Conservation (phyloP, 2,329 filamentous ascomycete species). For the Xylariaceae sp. region DNA sequence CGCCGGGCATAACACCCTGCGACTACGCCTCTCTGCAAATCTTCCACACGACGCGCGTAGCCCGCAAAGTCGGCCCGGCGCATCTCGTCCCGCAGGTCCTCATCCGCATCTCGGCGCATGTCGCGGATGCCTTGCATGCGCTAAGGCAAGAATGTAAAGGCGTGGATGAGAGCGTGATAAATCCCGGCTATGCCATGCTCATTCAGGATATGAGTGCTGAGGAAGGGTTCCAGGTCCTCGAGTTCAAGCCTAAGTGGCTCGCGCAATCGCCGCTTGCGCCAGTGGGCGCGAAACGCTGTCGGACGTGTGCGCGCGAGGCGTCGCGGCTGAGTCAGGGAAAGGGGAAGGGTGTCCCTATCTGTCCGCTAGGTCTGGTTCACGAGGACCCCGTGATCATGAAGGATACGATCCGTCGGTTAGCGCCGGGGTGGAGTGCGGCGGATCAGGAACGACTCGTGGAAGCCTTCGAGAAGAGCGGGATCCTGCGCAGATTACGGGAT, state of each 20-base stretch:
- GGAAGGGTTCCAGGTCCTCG: slow-evolving; percentile 44
- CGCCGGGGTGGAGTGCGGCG: slow-evolving; percentile 29
- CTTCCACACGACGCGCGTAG: slow-evolving; percentile 52
- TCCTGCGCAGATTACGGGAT: slow-evolving; percentile 35
- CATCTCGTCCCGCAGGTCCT: slow-evolving; percentile 32
- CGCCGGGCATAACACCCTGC: slow-evolving; percentile 43
- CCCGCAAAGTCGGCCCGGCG: slow-evolving; percentile 37
- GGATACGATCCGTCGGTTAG: slow-evolving; percentile 39
- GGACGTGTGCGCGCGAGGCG: slow-evolving; percentile 62
- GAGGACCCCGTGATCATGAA: slow-evolving; percentile 41
- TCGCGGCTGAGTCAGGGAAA: slow-evolving; percentile 42
- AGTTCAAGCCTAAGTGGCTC: slow-evolving; percentile 86
- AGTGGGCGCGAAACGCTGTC: slow-evolving; percentile 56
- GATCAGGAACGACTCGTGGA: slow-evolving; percentile 32
- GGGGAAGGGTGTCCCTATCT: slow-evolving; percentile 45
- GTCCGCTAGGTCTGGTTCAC: slow-evolving; percentile 60
- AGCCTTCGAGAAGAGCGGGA: slow-evolving; percentile 36
- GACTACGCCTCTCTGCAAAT: slow-evolving; percentile 37
- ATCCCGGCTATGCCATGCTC: slow-evolving; percentile 60
- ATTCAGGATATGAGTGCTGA: slow-evolving; percentile 65
- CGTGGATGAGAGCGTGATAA: slow-evolving; percentile 44
- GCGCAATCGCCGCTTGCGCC: slow-evolving; percentile 70
- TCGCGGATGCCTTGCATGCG: slow-evolving; percentile 53
- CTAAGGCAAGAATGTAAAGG: slow-evolving; percentile 4
- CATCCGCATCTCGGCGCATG: slow-evolving; percentile 22